Base-by-base conservation (phyloP, 2,329 filamentous ascomycete species). In the Clarireedia hainanense region DNA sequence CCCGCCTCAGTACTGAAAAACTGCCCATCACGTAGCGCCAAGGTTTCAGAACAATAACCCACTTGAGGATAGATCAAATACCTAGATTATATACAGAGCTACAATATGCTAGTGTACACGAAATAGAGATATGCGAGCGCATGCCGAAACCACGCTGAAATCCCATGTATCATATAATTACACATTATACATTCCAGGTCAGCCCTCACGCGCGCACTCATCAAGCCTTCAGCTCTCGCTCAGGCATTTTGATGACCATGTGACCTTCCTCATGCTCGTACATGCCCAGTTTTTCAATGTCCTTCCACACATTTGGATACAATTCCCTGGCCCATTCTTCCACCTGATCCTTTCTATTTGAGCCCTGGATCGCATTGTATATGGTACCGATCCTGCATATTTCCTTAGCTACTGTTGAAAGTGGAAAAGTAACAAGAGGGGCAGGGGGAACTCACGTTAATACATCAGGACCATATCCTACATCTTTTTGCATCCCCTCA, bases 351-450 rank as follows among this genome's bases (percentile, higher is more conserved):
- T 94, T 89, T 64, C 83, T 78, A 52, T 79, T 77, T 57, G 80
- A 78, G 57, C 79, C 81, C 2, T 81, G 83, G 2, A 90, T 78
- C 9, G 83, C 85, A 64, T 92, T 94, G 70, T 89, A 90, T 57
- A 90, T 77, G 26, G 85, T 80, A 15, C 85, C 89, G 48, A 96
- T 75, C 30, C 89, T 91, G 55, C 55, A 6, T 26, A 23, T 17
- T 50, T 40, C 3, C 43, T 63, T 48, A 62, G 56, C 46, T 4
- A 15, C 1, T 1, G 4, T 47, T 36, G 6, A 2, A 46, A 5
- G 34, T 15, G 34, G 3, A 34, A 46, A 56, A 26, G 56, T 14
- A 26, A 10, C 46, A 53, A 57, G 40, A 5, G 26, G 10, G n/a
- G 6, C 39, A 6, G 24, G 5, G 6, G 20, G 46, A 46, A 83